Percentiles rank a stretch among this genome's conserved stretches.
phyloP scores from a whole-genome alignment of 768 basidiomycete genomes.

The Kwoniella botswanensis region DNA sequence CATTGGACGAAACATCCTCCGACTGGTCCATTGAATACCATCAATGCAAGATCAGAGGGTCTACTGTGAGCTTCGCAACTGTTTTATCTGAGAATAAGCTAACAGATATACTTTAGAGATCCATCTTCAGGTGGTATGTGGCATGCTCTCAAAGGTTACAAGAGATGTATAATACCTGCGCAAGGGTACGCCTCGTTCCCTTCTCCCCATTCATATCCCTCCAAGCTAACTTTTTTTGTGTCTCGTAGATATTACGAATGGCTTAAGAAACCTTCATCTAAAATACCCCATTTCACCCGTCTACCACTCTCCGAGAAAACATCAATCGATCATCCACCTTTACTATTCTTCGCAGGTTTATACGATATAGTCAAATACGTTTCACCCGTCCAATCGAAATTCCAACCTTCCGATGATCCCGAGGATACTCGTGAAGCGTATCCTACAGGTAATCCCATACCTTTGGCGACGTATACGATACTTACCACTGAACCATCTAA shows the following conservation, averaged over 20 bases:
- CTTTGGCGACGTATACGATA: constrained; percentile 82
- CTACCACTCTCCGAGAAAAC: constrained; percentile 60
- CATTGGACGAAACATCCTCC: constrained; percentile 78
- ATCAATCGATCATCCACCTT: constrained; percentile 44
- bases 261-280: constrained; percentile 74
- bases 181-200: constrained; percentile 65
- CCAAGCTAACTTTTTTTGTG: background rate
- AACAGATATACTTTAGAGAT: constrained; percentile 33
- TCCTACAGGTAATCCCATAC: constrained; percentile 59
- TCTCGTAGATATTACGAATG: constrained; percentile 87
- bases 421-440: constrained; percentile 46
- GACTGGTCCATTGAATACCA: constrained; percentile 69
- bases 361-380: constrained; percentile 71
- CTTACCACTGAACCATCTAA: constrained; percentile 79
- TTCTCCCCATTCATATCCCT: constrained; percentile 4
- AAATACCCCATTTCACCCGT: constrained; percentile 80
- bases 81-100: background rate
- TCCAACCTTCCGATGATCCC: constrained; percentile 32
- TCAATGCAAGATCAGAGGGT: constrained; percentile 86
- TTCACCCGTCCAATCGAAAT: constrained; percentile 44
- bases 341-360: constrained; percentile 87
- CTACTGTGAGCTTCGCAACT: constrained; percentile 58
- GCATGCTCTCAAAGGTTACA: constrained; percentile 77
- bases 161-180: constrained; percentile 82
- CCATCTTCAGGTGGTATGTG: constrained; percentile 74